Conservation (phyloP, 345 rosid genomes). For the Sisymbrium irio region DNA sequence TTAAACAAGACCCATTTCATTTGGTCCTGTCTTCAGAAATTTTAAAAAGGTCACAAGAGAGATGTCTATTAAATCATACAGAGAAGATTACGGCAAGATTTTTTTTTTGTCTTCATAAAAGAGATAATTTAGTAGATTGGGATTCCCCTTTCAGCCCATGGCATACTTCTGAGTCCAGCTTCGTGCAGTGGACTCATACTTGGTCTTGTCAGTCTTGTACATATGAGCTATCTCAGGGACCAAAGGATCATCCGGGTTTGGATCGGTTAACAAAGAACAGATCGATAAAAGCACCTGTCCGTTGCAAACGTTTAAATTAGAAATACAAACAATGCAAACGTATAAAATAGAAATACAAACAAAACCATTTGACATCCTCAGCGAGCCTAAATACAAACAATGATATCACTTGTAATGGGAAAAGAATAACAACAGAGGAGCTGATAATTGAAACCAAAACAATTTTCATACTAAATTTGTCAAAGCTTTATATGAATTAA, state of each 20-base stretch:
- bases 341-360: not conserved
- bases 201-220: constrained; percentile 91
- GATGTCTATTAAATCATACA: constrained; percentile 41
- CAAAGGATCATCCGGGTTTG: constrained; percentile 95
- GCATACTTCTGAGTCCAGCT: constrained; percentile 99
- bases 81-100: constrained; percentile 16
- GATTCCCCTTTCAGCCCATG: constrained; percentile 58
- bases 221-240: constrained; percentile 96
- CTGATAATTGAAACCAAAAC: not conserved
- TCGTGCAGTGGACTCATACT: constrained; percentile 94
- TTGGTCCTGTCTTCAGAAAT: constrained; percentile 20
- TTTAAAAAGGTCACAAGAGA: constrained; percentile 11
- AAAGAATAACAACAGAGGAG: not conserved
- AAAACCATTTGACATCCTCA: not conserved
- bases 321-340: no score
- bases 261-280: constrained; percentile 92
- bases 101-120: constrained; percentile 22
- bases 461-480: not conserved
- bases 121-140: constrained; percentile 24
- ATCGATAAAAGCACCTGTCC: constrained; percentile 82
- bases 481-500: not conserved
- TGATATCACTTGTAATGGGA: not conserved
- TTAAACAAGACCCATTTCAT: constrained; percentile 28
- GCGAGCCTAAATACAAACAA: no score
- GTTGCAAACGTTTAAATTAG: not conserved